Conservation (phyloP, 768 basidiomycete species). For the Suillus lakei region DNA sequence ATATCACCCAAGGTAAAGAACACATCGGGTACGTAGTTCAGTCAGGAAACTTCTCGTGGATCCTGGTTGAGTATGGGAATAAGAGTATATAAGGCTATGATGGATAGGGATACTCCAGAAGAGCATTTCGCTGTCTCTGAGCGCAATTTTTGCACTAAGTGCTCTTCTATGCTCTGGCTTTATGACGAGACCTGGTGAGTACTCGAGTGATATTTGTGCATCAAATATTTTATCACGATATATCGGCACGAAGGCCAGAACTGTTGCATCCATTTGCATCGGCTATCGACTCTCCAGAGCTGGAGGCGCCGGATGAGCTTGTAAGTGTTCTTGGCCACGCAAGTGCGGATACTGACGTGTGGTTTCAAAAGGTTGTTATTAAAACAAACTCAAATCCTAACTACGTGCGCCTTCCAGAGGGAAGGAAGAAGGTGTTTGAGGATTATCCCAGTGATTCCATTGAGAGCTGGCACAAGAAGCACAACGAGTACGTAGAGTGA, state of each 20-base stretch:
- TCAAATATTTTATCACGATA: neutral
- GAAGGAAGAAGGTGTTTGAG: slow-evolving; percentile 51
- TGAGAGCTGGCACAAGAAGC: slow-evolving; percentile 64
- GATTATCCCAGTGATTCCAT: slow-evolving; percentile 50
- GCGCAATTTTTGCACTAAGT: slow-evolving; percentile 65
- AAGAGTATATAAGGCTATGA: slow-evolving; percentile 66
- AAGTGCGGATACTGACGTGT: slow-evolving; percentile 3
- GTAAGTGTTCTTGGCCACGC: slow-evolving; percentile 35
- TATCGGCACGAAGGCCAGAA: slow-evolving; percentile 53
- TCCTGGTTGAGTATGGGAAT: neutral
- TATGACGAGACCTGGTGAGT: slow-evolving; percentile 59
- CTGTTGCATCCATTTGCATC: slow-evolving; percentile 71
- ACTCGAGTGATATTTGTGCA: neutral
- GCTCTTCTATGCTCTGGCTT: slow-evolving; percentile 70
- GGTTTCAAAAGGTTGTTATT: slow-evolving; percentile 46
- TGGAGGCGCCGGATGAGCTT: slow-evolving; percentile 54
- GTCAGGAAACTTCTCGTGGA: neutral
- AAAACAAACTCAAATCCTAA: slow-evolving; percentile 55
- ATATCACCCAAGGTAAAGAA: slow-evolving; percentile 56
- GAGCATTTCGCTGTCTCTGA: slow-evolving; percentile 57
- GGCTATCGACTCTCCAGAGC: slow-evolving; percentile 64
- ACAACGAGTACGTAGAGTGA: slow-evolving; percentile 45
- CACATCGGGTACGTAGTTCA: slow-evolving; percentile 48
- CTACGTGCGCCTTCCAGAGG: slow-evolving; percentile 68
- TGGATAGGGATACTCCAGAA: slow-evolving; percentile 57